Evolutionary conservation across 192 early-diverging fungal species (phyloP).

Genomic region (Backusella westeae): DNA sequence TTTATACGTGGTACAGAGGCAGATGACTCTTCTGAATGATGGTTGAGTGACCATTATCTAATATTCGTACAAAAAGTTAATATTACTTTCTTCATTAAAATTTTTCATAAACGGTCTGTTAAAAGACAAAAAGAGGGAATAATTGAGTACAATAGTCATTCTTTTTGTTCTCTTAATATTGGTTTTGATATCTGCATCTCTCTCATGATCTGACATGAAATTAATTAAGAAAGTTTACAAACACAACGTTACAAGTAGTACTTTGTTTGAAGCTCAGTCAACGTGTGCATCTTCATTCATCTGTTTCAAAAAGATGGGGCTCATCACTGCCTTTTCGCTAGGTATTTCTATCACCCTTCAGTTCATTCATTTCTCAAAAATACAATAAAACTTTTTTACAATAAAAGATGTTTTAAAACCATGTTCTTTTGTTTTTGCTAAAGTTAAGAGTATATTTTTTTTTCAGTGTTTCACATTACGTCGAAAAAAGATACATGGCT

Average conservation of each 20-base stretch:
- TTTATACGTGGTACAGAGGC: background rate
- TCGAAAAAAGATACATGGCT: background rate
- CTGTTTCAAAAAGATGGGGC: background rate
- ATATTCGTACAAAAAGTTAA: background rate
- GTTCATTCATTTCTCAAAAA: background rate
- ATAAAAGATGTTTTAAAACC: background rate
- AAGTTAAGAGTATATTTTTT: too few species aligned
- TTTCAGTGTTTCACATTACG: conserved; percentile 2
- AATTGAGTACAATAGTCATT: background rate
- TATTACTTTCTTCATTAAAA: background rate
- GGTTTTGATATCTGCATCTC: background rate
- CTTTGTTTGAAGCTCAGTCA: background rate
- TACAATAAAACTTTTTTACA: background rate
- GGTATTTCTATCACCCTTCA: background rate
- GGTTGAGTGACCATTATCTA: background rate
- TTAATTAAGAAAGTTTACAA: background rate
- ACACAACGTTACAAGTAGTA: background rate
- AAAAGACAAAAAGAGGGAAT: background rate
- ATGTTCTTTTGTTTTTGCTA: background rate
- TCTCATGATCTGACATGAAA: conserved; percentile 5
- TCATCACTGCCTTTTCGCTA: background rate
- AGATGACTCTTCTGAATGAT: background rate
- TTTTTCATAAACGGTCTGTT: background rate
- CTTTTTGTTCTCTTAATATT: background rate
- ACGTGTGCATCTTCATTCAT: background rate